Base-by-base conservation (phyloP, 2,329 filamentous ascomycete genomes). In the Aspergillus bombycis region DNA sequence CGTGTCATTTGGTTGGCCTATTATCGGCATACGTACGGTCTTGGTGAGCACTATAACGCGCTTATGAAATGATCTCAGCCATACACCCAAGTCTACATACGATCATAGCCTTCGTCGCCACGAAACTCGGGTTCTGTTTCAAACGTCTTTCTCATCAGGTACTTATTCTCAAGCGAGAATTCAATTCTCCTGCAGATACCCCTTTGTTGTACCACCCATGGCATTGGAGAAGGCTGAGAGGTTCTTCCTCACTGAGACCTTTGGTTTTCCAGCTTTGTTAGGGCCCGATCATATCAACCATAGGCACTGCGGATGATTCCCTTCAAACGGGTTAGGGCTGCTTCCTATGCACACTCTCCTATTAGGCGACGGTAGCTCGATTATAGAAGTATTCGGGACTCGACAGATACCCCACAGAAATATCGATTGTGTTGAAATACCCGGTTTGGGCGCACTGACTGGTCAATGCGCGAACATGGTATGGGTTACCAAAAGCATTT, bases 31-130 rank as follows among this genome's bases (percentile, higher is more conserved):
- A 92, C 92, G 56, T 98, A 96, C 77, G 94, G 94, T 1, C 82
- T 99, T 57, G 95, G 95, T 14, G 95, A 98, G 81, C 95, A 99
- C 80, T 99, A 99, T 80, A 99, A 99, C 76, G 96, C 94, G 59
- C 79, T 99, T 75, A 79, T 87, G 70, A 86, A 82, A 72, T 75
- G 75, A 56, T 62, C 67, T 41, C 23, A 2, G n/a, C 21, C 16
- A 52, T 12, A n/a, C 10, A 52, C 9, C 19, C 30, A 52, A 19
- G 19, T 32, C 48, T 10, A 52, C 75, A 71, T 71, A 59, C 14
- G 53, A 61, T 43, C 26, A n/a, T 34, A 43, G 34, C 43, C 41
- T 50, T 26, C 19, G 34, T 23, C 28, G 36, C n/a, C 21, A 2
- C 45, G 26, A 38, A 32, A 30, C 32, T 41, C 3, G 8, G 45